These are phyloP conservation scores for Pythium rhizo-oryzae DNA, from an alignment of 352 stramenopile genomes.

Conservation along the genomic window DNA sequence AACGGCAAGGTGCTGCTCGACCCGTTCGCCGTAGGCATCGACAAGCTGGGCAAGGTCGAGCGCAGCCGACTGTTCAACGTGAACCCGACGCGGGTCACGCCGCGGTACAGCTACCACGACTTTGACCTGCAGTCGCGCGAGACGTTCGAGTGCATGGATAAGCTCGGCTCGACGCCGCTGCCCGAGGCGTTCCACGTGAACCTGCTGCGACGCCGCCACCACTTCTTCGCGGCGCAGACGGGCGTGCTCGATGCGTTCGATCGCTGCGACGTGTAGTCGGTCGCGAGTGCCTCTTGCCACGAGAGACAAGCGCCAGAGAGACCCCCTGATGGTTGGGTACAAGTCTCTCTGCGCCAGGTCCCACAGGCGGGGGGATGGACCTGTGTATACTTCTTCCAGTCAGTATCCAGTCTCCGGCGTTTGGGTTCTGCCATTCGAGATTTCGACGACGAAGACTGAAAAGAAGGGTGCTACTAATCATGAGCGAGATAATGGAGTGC, in stretches of 20 bases:
- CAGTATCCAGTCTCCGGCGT: background rate
- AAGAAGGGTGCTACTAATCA: background rate
- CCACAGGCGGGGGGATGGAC: background rate
- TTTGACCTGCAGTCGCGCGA: slow-evolving; percentile 21
- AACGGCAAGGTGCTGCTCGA: slow-evolving; percentile 66
- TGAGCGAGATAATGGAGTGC: slow-evolving; percentile 15
- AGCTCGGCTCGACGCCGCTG: slow-evolving; percentile 23
- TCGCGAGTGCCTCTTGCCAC: background rate
- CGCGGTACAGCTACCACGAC: slow-evolving; percentile 41
- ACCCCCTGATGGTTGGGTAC: background rate
- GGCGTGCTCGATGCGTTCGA: slow-evolving; percentile 17
- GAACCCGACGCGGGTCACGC: slow-evolving; percentile 60
- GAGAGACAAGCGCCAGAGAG: background rate
- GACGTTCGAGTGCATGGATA: slow-evolving; percentile 31
- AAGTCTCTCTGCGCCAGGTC: background rate
- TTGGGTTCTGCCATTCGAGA: no score
- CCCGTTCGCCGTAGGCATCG: slow-evolving; percentile 38
- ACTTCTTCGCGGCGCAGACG: slow-evolving; percentile 28
- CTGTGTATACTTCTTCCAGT: background rate
- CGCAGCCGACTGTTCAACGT: slow-evolving; percentile 53
- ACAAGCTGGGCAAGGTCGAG: slow-evolving; percentile 7
- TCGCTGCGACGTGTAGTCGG: slow-evolving; percentile 17
- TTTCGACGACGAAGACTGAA: no score
- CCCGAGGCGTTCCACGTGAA: slow-evolving; percentile 12
- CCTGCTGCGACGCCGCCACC: slow-evolving; percentile 24